Base-by-base conservation (phyloP, 2,329 filamentous ascomycete species). In the Periglandula ipomoeae region DNA sequence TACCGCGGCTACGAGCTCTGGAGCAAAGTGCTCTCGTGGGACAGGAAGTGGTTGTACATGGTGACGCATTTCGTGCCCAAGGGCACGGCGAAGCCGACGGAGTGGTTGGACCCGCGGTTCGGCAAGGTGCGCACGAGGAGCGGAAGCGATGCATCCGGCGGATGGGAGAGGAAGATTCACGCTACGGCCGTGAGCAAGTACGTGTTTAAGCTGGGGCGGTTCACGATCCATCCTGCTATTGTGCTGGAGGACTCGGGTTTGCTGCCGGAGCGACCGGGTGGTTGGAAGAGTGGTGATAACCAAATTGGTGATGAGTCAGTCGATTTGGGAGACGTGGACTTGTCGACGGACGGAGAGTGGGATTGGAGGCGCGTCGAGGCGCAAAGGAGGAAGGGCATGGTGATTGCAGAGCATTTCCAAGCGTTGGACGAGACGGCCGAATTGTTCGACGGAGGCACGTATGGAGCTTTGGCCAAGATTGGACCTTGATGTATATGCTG, bases 211-310 rank as follows among this genome's bases (percentile, higher is more conserved):
- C 74, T 89, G 49, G 87, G 85, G 1, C 75, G 91, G 22, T 73
- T 93, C 59, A 97, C 91, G 0, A 80, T 97, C 4, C 81, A 90
- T 55, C 90, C 93, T 0, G 85, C 89, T 56, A 74, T 86, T 42
- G 73, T 91, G 7, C 72, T 97, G 23, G 73, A 78, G 39, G 78
- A 83, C 32, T 84, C 84, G 44, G 81, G 82, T 1, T 71, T 96
- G 62, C 70, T 97, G 45, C 93, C 93, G 0, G 70, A 76, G 50
- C 75, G 82, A 43, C 88, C 89, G 0, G 81, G 77, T 10, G 84
- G 82, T 20, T 84, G 81, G 81, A 68, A 69, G 6, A 61, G 67
- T 46, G 72, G 72, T 15, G 68, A 70, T 26, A 62, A 66, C 38
- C 47, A 52, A 24, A 22, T 51, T 13, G 48, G 51, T 15, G 51